phyloP scores from a whole-genome alignment of 306 rosid species.

The Castanea crenata region DNA sequence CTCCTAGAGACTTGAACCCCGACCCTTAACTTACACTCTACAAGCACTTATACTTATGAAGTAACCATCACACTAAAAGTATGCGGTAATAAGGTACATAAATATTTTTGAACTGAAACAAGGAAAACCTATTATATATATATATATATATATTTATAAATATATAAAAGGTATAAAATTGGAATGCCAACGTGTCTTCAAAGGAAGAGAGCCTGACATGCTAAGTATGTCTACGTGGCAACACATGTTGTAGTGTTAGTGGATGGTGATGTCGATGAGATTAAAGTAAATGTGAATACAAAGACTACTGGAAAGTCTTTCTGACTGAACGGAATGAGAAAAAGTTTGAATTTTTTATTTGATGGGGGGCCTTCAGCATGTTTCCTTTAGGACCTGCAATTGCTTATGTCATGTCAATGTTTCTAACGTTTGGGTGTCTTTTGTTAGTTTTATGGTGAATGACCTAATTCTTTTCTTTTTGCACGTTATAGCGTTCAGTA shows the following conservation, averaged over 20 bases:
- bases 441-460: neutral
- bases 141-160: no score
- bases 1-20: no score
- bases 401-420: conserved; percentile 36
- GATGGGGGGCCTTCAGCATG: conserved; percentile 14
- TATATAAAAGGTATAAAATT: neutral
- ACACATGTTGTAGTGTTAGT: neutral
- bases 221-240: conserved; percentile 45
- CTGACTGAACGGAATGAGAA: conserved; percentile 6
- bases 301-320: neutral
- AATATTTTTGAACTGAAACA: conserved; percentile 14
- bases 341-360: conserved; percentile 19
- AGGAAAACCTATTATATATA: no score
- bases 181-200: conserved; percentile 40
- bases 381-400: conserved; percentile 30
- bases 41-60: no score
- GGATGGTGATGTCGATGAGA: neutral
- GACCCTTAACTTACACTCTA: no score
- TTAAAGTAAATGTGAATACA: neutral
- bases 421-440: neutral
- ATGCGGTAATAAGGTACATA: neutral
- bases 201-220: conserved; percentile 46
- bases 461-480: neutral
- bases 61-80: no score
- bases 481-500: neutral